These are phyloP conservation scores for Nicotiana sylvestris DNA, from an alignment of 257 asterid genomes.

Conservation along the genomic window DNA sequence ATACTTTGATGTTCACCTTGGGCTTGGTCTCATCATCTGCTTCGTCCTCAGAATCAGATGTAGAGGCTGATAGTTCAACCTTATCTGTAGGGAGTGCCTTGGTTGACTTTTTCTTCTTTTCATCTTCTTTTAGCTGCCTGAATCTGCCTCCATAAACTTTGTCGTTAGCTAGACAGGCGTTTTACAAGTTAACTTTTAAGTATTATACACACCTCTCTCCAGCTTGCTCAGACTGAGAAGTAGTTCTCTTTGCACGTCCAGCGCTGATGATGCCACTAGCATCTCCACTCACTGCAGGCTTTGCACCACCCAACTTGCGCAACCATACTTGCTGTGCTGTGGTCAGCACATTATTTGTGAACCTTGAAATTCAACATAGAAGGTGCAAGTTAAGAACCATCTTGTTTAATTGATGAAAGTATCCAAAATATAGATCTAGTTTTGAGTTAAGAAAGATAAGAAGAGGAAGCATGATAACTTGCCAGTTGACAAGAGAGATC, in stretches of 20 bases:
- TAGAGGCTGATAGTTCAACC: conserved; percentile 40
- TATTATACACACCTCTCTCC: conserved; percentile 74
- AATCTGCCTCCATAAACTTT: conserved; percentile 46
- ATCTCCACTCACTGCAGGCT: conserved; percentile 75
- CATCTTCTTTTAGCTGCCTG: conserved; percentile 77
- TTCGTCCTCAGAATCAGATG: conserved; percentile 51
- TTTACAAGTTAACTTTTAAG: conserved; percentile 8
- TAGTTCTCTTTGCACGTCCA: conserved; percentile 87
- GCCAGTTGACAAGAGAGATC: background rate
- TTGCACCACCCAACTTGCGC: conserved; percentile 94
- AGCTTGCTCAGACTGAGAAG: conserved; percentile 44
- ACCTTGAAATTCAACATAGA: conserved; percentile 43
- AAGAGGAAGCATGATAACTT: background rate
- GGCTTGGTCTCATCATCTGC: conserved; percentile 48
- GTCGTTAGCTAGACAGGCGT: conserved; percentile 14
- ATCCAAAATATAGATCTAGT: background rate
- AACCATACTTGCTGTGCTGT: conserved; percentile 98
- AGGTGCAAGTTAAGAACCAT: background rate
- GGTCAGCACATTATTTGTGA: conserved; percentile 89
- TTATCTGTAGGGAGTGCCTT: conserved; percentile 47
- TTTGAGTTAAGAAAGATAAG: background rate
- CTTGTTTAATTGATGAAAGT: background rate
- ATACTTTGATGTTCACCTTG: conserved; percentile 42
- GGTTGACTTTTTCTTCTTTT: conserved; percentile 47
- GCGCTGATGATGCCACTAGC: conserved; percentile 95